Conservation (phyloP, 495 filamentous ascomycete genomes). For the Lasiosphaeria ovina region DNA sequence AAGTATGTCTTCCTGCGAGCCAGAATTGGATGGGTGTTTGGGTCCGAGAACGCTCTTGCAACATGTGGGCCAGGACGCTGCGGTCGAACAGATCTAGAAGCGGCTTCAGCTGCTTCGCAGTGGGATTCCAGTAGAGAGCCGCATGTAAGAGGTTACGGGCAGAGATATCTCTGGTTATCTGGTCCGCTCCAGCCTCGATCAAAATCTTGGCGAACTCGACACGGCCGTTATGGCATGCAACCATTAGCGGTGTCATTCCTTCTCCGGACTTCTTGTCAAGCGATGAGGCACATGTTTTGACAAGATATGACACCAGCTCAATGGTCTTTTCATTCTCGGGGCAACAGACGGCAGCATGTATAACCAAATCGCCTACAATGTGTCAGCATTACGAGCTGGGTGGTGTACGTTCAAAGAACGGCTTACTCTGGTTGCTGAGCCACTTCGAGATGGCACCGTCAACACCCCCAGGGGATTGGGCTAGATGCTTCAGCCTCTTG, state of each 20-base stretch:
- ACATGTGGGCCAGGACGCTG: constrained; percentile 38
- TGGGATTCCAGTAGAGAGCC: constrained; percentile 38
- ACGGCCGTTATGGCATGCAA: constrained; percentile 54
- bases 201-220: constrained; percentile 56
- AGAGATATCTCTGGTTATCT: constrained; percentile 49
- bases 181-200: constrained; percentile 63
- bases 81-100: constrained; percentile 56
- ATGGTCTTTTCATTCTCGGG: constrained; percentile 35
- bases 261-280: constrained; percentile 54
- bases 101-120: constrained; percentile 30
- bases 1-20: background rate
- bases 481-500: constrained; percentile 53
- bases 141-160: constrained; percentile 62
- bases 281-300: constrained; percentile 51
- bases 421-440: constrained; percentile 54
- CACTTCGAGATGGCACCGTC: constrained; percentile 59
- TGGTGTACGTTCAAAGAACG: background rate
- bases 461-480: constrained; percentile 52
- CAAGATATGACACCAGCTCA: constrained; percentile 59
- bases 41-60: constrained; percentile 29
- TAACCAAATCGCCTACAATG: constrained; percentile 54
- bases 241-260: constrained; percentile 60
- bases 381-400: constrained; percentile 26
- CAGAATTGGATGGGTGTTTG: too few relatives aligned
- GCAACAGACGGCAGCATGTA: constrained; percentile 64